Evolutionary conservation across 805 yeast species (phyloP), one percentile per base, ranked within the genome.

Genomic region (Vanderwaltozyma verrucispora): DNA sequence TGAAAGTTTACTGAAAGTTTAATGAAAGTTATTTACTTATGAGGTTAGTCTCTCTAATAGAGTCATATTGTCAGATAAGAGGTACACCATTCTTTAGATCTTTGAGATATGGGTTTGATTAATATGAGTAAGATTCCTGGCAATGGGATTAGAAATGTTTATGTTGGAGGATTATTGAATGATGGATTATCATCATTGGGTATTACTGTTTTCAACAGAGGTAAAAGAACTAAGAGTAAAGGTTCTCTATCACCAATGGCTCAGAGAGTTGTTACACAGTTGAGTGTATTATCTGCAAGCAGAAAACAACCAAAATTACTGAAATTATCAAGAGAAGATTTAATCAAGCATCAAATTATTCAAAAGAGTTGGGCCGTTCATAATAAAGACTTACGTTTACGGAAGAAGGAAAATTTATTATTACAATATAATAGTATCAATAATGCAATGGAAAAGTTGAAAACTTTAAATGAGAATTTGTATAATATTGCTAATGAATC

Each of bases 271-370:
- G 56, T 70, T 41, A 65, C 68, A 9, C 72, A 64, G 63, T 70
- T 89, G 44, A 80, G 94, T 29, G 95, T 89, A 17, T 59, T 88
- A 48, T 76, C 92, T 11, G 96, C 94, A 7, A 73, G 81, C 40
- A 78, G 87, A 65, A 89, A 87, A 60, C 88, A 80, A 60, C 98
- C 98, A 32, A 75, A 77, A 48, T 65, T 85, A 49, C 60, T 92
- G 45, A 84, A 79, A 51, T 65, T 87, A 25, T 71, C 56, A 11
- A 48, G 47, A 19, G 96, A 88, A 59, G 97, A 92, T 55, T 68
- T 79, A 39, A 69, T 89, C 44, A 83, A 92, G 53, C 97, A 89
- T 56, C 74, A 76, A 46, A 75, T 87, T 10, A 80, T 92, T 38
- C 75, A 74, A 48, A 77, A 74, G 39, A 96, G 96, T 7, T 92